These are phyloP conservation scores for Wolfiporia cocos DNA, from an alignment of 1,284 basidiomycete species.

Conservation along the genomic window DNA sequence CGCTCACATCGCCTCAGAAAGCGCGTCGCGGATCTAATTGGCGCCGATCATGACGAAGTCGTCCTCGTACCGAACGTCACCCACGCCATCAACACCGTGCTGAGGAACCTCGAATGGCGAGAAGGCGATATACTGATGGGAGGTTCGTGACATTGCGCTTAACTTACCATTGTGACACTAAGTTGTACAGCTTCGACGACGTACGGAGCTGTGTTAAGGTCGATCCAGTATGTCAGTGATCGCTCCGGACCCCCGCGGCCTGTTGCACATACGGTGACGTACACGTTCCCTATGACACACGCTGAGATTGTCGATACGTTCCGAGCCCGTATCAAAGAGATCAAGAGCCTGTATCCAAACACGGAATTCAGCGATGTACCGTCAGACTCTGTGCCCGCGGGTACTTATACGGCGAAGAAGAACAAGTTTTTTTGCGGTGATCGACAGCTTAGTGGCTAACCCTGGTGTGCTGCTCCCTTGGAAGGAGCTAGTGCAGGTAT, in stretches of 20 bases:
- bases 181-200: conserved; percentile 31
- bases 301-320: conserved; percentile 53
- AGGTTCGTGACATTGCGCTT: conserved; percentile 28
- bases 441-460: conserved; percentile 69
- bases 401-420: conserved; percentile 15
- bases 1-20: too few relatives aligned
- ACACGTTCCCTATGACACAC: conserved; percentile 50
- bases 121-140: conserved; percentile 43
- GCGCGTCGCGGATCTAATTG: conserved; percentile 55
- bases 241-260: conserved; percentile 19
- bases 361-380: conserved; percentile 20
- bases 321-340: conserved; percentile 30
- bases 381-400: conserved; percentile 8
- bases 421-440: conserved; percentile 61
- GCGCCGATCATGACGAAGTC: conserved; percentile 54
- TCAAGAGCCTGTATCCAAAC: conserved; percentile 29
- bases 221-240: conserved; percentile 58
- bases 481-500: conserved; percentile 68
- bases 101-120: conserved; percentile 55
- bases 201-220: conserved; percentile 54
- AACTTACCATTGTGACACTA: neutral
- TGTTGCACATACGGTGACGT: conserved; percentile 9
- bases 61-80: conserved; percentile 66
- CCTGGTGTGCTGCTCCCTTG: conserved; percentile 78
- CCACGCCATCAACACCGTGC: conserved; percentile 60